These are phyloP conservation scores for Pochonia chlamydosporia DNA, from an alignment of 2,329 filamentous ascomycete species.

Conservation along the genomic window DNA sequence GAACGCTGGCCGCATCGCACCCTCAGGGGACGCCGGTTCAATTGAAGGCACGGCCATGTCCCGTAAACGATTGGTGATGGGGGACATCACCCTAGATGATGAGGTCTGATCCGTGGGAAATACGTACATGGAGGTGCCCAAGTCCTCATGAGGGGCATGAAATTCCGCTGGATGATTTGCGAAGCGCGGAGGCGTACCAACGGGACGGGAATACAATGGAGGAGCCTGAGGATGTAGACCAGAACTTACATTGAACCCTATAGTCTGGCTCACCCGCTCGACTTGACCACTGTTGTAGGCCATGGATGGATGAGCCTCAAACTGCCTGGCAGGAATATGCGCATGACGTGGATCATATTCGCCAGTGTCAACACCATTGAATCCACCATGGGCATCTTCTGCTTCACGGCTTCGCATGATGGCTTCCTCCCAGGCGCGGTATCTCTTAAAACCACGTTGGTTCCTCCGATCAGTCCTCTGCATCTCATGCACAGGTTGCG, in stretches of 20 bases:
- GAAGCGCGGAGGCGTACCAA: neutral
- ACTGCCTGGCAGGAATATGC: constrained; percentile 4
- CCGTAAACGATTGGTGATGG: constrained; percentile 19
- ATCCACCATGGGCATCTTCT: constrained; percentile 12
- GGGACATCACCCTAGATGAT: constrained; percentile 10
- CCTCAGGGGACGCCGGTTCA: constrained; percentile 34
- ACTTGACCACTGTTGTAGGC: constrained; percentile 4
- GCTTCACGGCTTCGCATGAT: constrained; percentile 24
- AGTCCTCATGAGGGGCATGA: constrained; percentile 15
- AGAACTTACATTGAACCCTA: constrained; percentile 6
- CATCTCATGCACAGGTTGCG: constrained; percentile 14
- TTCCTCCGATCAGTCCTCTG: constrained; percentile 24
- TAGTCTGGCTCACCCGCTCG: constrained; percentile 2
- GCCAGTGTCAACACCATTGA: constrained; percentile 8
- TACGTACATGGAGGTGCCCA: constrained; percentile 18
- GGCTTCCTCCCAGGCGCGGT: constrained; percentile 37
- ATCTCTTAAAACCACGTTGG: constrained; percentile 41
- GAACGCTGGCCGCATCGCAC: constrained; percentile 26
- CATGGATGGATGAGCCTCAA: constrained; percentile 2
- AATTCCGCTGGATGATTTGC: neutral
- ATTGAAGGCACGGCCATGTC: constrained; percentile 42
- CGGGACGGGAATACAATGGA: constrained; percentile 3
- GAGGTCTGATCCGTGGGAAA: constrained; percentile 12
- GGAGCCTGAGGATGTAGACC: constrained; percentile 3
- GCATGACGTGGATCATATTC: constrained; percentile 6